Percentiles rank a stretch among this genome's conserved stretches.
Evolutionary conservation across 768 basidiomycete genomes (phyloP).

Genomic region (Macrolepiota albuminosa): DNA sequence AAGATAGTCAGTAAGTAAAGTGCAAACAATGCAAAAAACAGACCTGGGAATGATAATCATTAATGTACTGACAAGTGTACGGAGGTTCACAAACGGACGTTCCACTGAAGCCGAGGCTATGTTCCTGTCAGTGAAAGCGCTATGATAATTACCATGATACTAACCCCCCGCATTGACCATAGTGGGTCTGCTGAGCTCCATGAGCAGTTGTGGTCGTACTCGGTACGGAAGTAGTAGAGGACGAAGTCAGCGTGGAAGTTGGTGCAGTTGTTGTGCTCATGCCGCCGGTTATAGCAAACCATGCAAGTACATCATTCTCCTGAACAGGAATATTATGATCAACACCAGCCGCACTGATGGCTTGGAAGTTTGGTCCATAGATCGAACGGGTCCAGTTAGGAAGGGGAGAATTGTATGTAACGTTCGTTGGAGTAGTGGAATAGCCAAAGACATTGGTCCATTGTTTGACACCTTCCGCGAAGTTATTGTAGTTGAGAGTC

Average conservation of each 20-base stretch:
- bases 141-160: neutral
- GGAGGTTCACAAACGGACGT: constrained; percentile 19
- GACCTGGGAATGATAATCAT: constrained; percentile 21
- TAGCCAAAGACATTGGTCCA: constrained; percentile 53
- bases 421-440: constrained; percentile 33
- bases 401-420: constrained; percentile 34
- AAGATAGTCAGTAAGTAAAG: neutral
- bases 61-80: constrained; percentile 17
- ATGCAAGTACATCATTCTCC: constrained; percentile 39
- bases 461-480: constrained; percentile 45
- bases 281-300: constrained; percentile 38
- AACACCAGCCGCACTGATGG: constrained; percentile 42
- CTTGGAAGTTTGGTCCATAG: constrained; percentile 47
- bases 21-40: neutral
- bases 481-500: constrained; percentile 46
- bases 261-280: constrained; percentile 12
- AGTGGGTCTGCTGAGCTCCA: constrained; percentile 16
- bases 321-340: constrained; percentile 49
- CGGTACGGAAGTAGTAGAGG: constrained; percentile 12
- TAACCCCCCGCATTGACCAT: constrained; percentile 19
- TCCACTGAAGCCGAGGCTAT: constrained; percentile 26
- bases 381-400: constrained; percentile 42
- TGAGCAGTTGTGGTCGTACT: constrained; percentile 15
- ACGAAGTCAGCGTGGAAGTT: constrained; percentile 14
- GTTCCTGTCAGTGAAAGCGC: neutral